Conservation (phyloP, 2,329 filamentous ascomycete species). For the Coccinonectria pachysandricola region DNA sequence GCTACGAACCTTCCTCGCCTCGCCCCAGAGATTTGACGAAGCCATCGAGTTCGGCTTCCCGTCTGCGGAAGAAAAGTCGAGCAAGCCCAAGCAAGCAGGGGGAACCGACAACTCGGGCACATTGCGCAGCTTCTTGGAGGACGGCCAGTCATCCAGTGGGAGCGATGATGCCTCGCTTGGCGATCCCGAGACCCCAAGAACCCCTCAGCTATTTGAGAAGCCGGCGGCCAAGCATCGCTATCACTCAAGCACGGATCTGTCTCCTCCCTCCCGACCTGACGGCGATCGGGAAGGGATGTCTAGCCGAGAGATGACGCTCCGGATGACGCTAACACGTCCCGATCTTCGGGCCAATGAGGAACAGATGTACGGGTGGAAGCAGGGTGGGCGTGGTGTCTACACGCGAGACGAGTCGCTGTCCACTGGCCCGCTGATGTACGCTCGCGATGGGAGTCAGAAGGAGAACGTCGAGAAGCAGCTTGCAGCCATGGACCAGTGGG, state of each 20-base stretch:
- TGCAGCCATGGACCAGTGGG: conserved; percentile 41
- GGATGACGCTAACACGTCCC: conserved; percentile 87
- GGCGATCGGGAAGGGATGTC: conserved; percentile 43
- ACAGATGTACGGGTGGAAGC: conserved; percentile 60
- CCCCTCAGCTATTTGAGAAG: conserved; percentile 39
- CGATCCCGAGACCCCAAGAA: conserved; percentile 51
- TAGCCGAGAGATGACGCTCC: conserved; percentile 82
- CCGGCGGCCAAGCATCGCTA: conserved; percentile 20
- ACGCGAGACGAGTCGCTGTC: conserved; percentile 24
- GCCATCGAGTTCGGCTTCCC: conserved; percentile 91
- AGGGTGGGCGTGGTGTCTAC: conserved; percentile 26
- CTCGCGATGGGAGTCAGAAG: conserved; percentile 31
- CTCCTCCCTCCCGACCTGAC: conserved; percentile 23
- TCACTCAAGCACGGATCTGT: conserved; percentile 18
- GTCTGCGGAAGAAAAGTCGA: conserved; percentile 36
- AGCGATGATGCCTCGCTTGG: conserved; percentile 45
- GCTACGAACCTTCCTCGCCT: conserved; percentile 74
- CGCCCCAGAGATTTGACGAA: conserved; percentile 91
- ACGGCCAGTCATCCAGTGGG: conserved; percentile 46
- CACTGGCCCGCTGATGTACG: conserved; percentile 10
- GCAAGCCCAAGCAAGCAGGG: conserved; percentile 18
- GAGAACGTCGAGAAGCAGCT: conserved; percentile 45
- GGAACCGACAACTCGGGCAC: conserved; percentile 33
- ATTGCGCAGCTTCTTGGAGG: conserved; percentile 46
- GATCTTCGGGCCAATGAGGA: conserved; percentile 72